phyloP scores from a whole-genome alignment of 1,284 basidiomycete genomes.

The Cutaneotrichosporon cyanovorans region DNA sequence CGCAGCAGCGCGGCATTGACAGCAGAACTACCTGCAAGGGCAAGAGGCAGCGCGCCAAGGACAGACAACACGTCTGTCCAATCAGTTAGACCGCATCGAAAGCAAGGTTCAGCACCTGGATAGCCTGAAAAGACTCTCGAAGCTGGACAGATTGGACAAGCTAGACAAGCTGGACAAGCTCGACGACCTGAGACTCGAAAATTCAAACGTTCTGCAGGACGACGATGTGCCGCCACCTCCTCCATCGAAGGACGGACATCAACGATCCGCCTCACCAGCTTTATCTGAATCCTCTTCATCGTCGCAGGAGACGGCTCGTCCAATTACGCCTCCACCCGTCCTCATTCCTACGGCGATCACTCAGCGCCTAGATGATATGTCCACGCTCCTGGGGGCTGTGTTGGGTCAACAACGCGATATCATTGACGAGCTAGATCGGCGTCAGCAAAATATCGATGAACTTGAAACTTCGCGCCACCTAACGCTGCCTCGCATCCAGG shows the following conservation, averaged over 20 bases:
- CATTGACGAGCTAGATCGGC: slow-evolving; percentile 21
- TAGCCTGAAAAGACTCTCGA: slow-evolving; percentile 3
- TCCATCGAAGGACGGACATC: slow-evolving; percentile 27
- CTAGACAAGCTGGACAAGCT: slow-evolving; percentile 4
- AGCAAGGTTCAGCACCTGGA: slow-evolving; percentile 29
- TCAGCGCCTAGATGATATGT: slow-evolving; percentile 32
- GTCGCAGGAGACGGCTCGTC: slow-evolving; percentile 30
- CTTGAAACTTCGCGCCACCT: slow-evolving; percentile 11
- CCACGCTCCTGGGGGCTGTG: slow-evolving; percentile 30
- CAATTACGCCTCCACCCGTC: slow-evolving; percentile 32
- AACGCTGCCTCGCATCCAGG: slow-evolving; percentile 29
- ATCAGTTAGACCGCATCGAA: slow-evolving; percentile 43
- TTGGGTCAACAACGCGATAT: slow-evolving; percentile 35
- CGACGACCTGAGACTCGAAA: not conserved
- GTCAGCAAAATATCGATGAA: not conserved
- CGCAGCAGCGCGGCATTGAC: no score
- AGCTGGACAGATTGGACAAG: slow-evolving; percentile 3
- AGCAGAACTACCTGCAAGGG: slow-evolving; percentile 34
- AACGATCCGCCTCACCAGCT: slow-evolving; percentile 1
- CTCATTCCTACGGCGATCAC: slow-evolving; percentile 24
- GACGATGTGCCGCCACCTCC: slow-evolving; percentile 31
- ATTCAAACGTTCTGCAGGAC: not conserved
- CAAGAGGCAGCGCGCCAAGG: slow-evolving; percentile 36
- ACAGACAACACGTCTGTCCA: slow-evolving; percentile 27
- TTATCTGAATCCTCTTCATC: slow-evolving; percentile 23